phyloP scores from a whole-genome alignment of 139 green algal genomes.

The Coccomyxa sp. region DNA sequence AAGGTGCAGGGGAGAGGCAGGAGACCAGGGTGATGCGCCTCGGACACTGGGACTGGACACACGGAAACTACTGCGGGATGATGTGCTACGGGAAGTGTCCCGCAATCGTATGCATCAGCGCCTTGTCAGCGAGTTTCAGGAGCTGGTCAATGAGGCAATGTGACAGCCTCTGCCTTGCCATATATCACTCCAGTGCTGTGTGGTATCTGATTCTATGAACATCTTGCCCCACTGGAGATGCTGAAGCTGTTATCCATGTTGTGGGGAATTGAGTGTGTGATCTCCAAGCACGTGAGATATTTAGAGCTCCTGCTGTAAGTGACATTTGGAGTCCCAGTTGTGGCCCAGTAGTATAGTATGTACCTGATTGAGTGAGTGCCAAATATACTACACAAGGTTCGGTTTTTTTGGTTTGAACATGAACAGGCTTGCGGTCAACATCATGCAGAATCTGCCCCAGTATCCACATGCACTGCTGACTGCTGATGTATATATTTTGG shows the following conservation, averaged over 20 bases:
- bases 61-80: conserved; percentile 45
- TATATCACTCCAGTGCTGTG: not conserved
- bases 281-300: no score
- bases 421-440: no score
- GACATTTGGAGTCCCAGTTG: no score
- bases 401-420: no score
- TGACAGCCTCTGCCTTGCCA: not conserved
- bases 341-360: no score
- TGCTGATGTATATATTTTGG: no score
- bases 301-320: no score
- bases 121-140: conserved; percentile 14
- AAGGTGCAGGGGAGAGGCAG: conserved; percentile 21
- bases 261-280: no score
- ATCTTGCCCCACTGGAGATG: not conserved
- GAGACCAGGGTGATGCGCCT: conserved; percentile 21
- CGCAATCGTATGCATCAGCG: conserved; percentile 27
- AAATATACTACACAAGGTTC: no score
- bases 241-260: not conserved
- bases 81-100: conserved; percentile 38
- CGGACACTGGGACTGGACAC: conserved; percentile 48
- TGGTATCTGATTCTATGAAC: not conserved
- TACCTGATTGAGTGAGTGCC: no score
- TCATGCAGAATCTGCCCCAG: no score
- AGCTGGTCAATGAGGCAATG: conserved; percentile 5
- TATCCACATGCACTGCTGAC: no score